phyloP scores from a whole-genome alignment of 176 grass and related monocot species.

The Puccinellia tenuiflora region DNA sequence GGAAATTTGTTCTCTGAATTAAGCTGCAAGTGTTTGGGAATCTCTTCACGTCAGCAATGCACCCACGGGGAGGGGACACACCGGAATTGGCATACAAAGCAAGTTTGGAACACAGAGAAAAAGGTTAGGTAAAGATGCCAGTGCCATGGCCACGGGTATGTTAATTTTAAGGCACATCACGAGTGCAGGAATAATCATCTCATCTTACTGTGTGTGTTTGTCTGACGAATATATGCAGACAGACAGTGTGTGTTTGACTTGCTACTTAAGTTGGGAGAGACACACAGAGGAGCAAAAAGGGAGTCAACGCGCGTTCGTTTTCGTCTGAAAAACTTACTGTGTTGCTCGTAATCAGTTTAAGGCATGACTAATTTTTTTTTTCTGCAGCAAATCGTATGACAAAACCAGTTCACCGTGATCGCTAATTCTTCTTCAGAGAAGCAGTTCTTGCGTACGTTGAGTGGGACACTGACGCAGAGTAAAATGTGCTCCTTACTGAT shows the following conservation, averaged over 20 bases:
- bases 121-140: constrained; percentile 37
- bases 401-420: neutral
- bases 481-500: neutral
- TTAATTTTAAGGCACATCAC: neutral
- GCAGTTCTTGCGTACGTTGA: neutral
- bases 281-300: neutral
- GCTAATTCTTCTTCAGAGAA: neutral
- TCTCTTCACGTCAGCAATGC: constrained; percentile 25
- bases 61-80: neutral
- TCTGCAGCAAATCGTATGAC: neutral
- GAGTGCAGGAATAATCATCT: neutral
- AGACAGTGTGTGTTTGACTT: neutral
- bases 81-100: neutral
- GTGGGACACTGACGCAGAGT: neutral
- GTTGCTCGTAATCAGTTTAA: neutral
- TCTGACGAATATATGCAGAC: neutral
- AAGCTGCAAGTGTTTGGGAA: neutral
- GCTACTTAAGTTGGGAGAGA: neutral
- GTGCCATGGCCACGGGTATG: neutral
- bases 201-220: neutral
- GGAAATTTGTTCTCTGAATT: neutral
- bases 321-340: neutral
- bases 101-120: neutral
- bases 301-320: neutral
- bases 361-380: neutral